Evolutionary conservation across 352 stramenopile genomes (phyloP).

Genomic region (Poterioochromonas sp.): DNA sequence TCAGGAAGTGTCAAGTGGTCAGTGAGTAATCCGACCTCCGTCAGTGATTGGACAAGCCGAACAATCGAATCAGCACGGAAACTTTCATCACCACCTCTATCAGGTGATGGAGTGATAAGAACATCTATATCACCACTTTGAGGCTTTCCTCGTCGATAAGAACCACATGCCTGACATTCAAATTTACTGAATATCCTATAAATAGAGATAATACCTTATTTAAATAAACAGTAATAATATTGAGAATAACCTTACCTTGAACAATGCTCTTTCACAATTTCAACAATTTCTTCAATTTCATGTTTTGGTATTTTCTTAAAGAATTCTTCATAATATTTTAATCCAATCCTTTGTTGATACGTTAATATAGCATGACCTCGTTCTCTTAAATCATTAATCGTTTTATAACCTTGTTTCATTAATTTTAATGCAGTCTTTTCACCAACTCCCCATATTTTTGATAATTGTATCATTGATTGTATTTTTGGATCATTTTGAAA

Average conservation of each 20-base stretch:
- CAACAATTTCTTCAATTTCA: slow-evolving; percentile 3
- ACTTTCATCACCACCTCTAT: neutral
- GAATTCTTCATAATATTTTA: slow-evolving; percentile 30
- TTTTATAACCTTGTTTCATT: neutral
- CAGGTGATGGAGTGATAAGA: neutral
- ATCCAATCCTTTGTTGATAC: slow-evolving; percentile 19
- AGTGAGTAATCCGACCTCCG: neutral
- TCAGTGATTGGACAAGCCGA: neutral
- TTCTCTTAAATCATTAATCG: neutral
- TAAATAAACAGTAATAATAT: neutral
- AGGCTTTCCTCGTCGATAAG: slow-evolving; percentile 18
- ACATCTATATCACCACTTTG: slow-evolving; percentile 21
- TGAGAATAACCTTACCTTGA: neutral
- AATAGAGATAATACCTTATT: neutral
- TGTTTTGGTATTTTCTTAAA: neutral
- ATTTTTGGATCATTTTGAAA: slow-evolving; percentile 15
- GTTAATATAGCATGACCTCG: neutral
- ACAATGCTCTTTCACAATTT: neutral
- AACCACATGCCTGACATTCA: neutral
- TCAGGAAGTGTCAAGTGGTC: slow-evolving; percentile 12
- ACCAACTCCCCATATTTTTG: slow-evolving; percentile 27
- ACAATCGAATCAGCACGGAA: neutral
- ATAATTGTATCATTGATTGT: neutral
- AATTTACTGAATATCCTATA: neutral
- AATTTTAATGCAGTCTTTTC: neutral